Evolutionary conservation across 2,329 filamentous ascomycete genomes (phyloP).

Genomic region (Aspergillus udagawae): DNA sequence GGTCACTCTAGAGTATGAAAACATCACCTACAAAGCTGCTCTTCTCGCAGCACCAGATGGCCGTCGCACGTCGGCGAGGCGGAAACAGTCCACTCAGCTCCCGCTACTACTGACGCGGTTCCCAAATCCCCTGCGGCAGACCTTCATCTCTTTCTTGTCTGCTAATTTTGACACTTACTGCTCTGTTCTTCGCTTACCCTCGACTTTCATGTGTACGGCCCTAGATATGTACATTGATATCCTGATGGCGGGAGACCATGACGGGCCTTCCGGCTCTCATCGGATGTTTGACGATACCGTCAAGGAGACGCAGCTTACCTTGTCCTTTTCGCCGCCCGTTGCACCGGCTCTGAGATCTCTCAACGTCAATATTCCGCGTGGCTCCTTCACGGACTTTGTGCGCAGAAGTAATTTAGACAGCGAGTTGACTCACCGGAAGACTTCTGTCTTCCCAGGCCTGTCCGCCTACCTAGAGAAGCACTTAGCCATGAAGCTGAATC

Average conservation of each 20-base stretch:
- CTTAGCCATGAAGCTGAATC: constrained; percentile 38
- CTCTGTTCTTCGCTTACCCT: constrained; percentile 41
- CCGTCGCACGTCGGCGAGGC: constrained; percentile 6
- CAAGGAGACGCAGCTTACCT: constrained; percentile 38
- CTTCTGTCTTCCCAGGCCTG: constrained; percentile 25
- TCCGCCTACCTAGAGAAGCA: constrained; percentile 35
- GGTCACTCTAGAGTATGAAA: constrained; percentile 49
- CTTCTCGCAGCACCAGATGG: constrained; percentile 39
- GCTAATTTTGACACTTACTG: constrained; percentile 50
- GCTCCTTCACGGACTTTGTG: constrained; percentile 21
- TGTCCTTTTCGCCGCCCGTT: constrained; percentile 34
- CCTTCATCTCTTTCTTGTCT: constrained; percentile 47
- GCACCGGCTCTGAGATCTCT: constrained; percentile 32
- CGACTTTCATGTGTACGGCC: constrained; percentile 42
- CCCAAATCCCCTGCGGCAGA: constrained; percentile 47
- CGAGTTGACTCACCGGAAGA: constrained; percentile 6
- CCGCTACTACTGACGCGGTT: constrained; percentile 51
- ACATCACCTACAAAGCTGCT: constrained; percentile 48
- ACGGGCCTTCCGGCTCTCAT: not conserved
- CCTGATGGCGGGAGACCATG: constrained; percentile 2
- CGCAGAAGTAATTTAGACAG: constrained; percentile 1
- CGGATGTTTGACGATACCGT: constrained; percentile 27
- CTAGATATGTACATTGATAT: constrained; percentile 38
- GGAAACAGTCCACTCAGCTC: constrained; percentile 43
- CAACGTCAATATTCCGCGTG: constrained; percentile 32